phyloP scores from a whole-genome alignment of 495 filamentous ascomycete genomes.

The Penicillium ucsense region DNA sequence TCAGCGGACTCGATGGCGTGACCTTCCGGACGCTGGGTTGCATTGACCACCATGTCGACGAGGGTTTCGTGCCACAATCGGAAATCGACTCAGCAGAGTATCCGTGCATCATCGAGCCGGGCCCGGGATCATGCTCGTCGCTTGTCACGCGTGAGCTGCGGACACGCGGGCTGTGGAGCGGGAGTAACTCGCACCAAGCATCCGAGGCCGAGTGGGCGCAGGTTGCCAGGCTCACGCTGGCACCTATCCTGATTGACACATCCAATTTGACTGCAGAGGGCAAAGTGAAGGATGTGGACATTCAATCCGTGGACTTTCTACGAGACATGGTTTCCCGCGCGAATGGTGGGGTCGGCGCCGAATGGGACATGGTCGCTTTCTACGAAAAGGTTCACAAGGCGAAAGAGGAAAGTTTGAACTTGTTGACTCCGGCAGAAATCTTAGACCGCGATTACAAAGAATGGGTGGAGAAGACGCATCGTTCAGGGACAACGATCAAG shows the following conservation, averaged over 20 bases:
- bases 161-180: constrained; percentile 40
- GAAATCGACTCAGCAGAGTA: constrained; percentile 6
- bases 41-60: constrained; percentile 89
- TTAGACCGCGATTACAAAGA: constrained; percentile 88
- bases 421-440: constrained; percentile 60
- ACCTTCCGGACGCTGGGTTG: constrained; percentile 53
- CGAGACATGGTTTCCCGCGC: constrained; percentile 38
- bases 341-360: constrained; percentile 9
- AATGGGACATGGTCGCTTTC: constrained; percentile 44
- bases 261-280: constrained; percentile 54
- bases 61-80: constrained; percentile 44
- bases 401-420: constrained; percentile 59
- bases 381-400: constrained; percentile 53
- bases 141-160: constrained; percentile 58
- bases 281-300: constrained; percentile 68
- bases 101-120: constrained; percentile 56
- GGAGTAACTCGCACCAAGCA: not conserved
- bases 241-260: constrained; percentile 79
- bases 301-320: constrained; percentile 52
- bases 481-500: constrained; percentile 21
- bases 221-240: constrained; percentile 67
- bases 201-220: constrained; percentile 35
- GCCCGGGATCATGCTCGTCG: constrained; percentile 69
- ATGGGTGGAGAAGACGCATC: constrained; percentile 50
- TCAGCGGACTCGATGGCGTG: constrained; percentile 27